Base-by-base conservation (phyloP, 148 eudicot genomes). In the Amaranthus hypochondriacus region DNA sequence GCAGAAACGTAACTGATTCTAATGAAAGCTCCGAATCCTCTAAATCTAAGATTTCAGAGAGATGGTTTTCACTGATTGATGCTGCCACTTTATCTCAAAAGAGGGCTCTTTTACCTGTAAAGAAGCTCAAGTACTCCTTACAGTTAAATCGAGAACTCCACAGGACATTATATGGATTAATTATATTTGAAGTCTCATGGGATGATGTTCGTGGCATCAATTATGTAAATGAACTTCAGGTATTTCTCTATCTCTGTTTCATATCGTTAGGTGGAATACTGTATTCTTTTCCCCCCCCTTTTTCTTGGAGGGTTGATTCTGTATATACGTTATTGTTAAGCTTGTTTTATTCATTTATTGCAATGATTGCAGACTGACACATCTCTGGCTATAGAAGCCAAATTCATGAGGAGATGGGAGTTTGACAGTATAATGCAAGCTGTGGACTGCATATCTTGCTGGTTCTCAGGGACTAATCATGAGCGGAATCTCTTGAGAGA, bases 201-300 rank as follows among this genome's bases (percentile, higher is more conserved):
- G 79, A 76, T 52, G 84, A 92, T 81, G 89, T 95, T 57, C 96
- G 99, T 61, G 99, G 99, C 39, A 83, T 95, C 69, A 95, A 95
- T 82, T 95, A 95, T 78, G 63, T 89, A 47, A 95, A 95, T 83
- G 93, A 92, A 83, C 96, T 95, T 78, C 97, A 91, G 96, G 98
- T 94, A 73, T 49, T 60, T 49, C 70, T 12, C 28, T 49, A 28
- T 51, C 64, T 70, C 15, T 60, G 28, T 62, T 69, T 39, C 66
- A 46, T 70, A 28, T 56, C 54, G 59, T 56, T 56, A 10, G 55
- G 10, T 47, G 49, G 49, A 28, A 28, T 28, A 28, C 39, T 28
- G 39, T 28, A 28, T 28, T 28, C 39, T 18, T 18, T 18, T 28
- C 39, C 39, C 39, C 39, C 1, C 39, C 39, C 39, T 28, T 28